Evolutionary conservation across 2,329 filamentous ascomycete species (phyloP).

Genomic region (Coleophoma cylindrospora): DNA sequence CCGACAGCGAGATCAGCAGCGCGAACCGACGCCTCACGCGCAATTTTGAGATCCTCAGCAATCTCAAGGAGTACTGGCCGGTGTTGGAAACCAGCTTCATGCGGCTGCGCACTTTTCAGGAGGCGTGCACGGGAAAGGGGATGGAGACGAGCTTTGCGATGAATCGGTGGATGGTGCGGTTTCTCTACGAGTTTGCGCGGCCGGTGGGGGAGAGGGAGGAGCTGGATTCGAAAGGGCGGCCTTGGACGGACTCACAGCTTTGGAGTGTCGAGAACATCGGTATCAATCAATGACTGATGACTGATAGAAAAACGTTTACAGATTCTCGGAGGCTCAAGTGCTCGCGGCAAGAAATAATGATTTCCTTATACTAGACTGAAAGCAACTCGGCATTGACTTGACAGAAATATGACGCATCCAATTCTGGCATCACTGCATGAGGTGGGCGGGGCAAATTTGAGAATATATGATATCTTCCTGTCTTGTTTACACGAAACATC

Average conservation of each 20-base stretch:
- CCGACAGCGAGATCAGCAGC: conserved; percentile 28
- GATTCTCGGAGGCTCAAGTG: too few relatives aligned
- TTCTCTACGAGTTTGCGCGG: conserved; percentile 28
- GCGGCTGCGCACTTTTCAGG: conserved; percentile 35
- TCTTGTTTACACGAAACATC: too few relatives aligned
- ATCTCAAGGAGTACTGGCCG: conserved; percentile 35
- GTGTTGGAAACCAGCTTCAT: conserved; percentile 32
- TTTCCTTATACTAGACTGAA: too few relatives aligned
- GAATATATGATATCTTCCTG: too few relatives aligned
- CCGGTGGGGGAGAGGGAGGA: conserved; percentile 21
- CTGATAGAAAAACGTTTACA: too few relatives aligned
- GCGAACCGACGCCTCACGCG: conserved; percentile 32
- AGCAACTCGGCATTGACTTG: too few relatives aligned
- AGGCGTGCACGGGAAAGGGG: conserved; percentile 29
- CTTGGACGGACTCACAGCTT: neutral
- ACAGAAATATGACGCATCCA: too few relatives aligned
- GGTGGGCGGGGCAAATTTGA: too few relatives aligned
- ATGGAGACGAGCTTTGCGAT: conserved; percentile 32
- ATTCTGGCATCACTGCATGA: too few relatives aligned
- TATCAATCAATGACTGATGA: neutral
- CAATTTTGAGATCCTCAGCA: conserved; percentile 39
- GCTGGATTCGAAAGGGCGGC: neutral
- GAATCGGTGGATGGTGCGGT: conserved; percentile 37
- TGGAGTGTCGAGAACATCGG: neutral
- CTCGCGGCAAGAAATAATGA: too few relatives aligned